A percentile compares a stretch with the other conserved stretches of the same genome.
These are phyloP conservation scores for Bolboschoenoplectus hybrid DNA, from an alignment of 202 grass and related monocot species.

Conservation along the genomic window DNA sequence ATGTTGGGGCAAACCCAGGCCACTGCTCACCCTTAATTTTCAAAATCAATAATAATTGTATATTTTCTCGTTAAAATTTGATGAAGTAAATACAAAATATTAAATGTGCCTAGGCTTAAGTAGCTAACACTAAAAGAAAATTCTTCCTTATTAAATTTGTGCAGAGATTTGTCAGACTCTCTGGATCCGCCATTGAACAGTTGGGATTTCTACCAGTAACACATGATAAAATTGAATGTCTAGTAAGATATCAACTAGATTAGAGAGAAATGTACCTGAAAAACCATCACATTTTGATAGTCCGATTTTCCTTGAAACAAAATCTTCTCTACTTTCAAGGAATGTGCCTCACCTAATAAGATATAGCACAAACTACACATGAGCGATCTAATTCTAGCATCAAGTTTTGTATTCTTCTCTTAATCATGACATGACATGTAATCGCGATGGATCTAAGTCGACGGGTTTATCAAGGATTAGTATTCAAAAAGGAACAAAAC, in stretches of 20 bases:
- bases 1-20: too few species aligned
- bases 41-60: too few species aligned
- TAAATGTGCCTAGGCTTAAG: too few species aligned
- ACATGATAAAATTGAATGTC: not conserved
- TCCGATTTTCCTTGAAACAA: constrained; percentile 88
- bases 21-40: too few species aligned
- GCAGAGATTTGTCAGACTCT: too few species aligned
- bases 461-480: not conserved
- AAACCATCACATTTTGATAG: constrained; percentile 92
- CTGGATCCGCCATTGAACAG: not conserved
- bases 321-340: constrained; percentile 87
- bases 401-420: not conserved
- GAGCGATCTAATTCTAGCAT: not conserved
- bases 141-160: too few species aligned
- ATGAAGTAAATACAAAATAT: too few species aligned
- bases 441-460: not conserved
- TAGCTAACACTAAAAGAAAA: too few species aligned
- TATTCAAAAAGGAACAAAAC: constrained; percentile 35
- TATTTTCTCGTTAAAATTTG: too few species aligned
- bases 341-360: constrained; percentile 84
- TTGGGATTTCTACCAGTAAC: not conserved
- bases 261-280: constrained; percentile 55
- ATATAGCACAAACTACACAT: not conserved
- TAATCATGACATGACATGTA: not conserved
- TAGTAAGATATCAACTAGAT: not conserved